Evolutionary conservation across 768 basidiomycete species (phyloP), one percentile per base, ranked within the genome.

Genomic region (Leccinum uliginosum): DNA sequence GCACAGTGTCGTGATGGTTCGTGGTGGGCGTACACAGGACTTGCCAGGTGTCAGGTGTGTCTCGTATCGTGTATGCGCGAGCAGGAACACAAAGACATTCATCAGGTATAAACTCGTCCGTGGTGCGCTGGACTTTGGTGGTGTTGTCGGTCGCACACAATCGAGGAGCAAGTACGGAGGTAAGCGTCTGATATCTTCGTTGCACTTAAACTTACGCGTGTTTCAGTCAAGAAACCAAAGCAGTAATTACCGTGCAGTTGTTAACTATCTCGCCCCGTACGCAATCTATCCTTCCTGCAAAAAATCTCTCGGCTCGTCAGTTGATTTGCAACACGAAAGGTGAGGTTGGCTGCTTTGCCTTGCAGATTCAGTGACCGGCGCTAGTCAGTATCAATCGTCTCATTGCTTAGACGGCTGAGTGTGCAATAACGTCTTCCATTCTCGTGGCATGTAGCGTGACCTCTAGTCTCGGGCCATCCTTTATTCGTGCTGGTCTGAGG

Each of bases 11-110:
- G 94, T 98, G 2, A 73, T 98, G 45, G 83, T 98, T n/a, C 78
- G 95, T 65, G 97, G 97, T 5, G 97, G 97, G 14, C 83, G 93
- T 75, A 88, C 93, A 2, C 95, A 98, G 77, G 97, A 99, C 86
- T 79, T 98, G 71, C 96, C 96, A 35, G 95, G 97, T 82, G 91
- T 98, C 27, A 85, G 91, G 97, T 97, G 63, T 51, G 83, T 73
- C 23, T 19, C 12, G n/a, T 43, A 19, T 27, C 45, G n/a, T 43
- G 11, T 54, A 35, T 26, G n/a, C 44, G 4, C 14, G 44, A 51
- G 27, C 14, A 49, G 27, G 35, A 56, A 30, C 19, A 43, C 24
- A 53, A 26, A 58, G 44, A 34, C 40, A 49, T 60, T 26, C 35
- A 6, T 26, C 19, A 98, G 96, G 68, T 98, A 98, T 76, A 98